These are phyloP conservation scores for Brassica juncea DNA, from an alignment of 345 rosid species.

Conservation along the genomic window DNA sequence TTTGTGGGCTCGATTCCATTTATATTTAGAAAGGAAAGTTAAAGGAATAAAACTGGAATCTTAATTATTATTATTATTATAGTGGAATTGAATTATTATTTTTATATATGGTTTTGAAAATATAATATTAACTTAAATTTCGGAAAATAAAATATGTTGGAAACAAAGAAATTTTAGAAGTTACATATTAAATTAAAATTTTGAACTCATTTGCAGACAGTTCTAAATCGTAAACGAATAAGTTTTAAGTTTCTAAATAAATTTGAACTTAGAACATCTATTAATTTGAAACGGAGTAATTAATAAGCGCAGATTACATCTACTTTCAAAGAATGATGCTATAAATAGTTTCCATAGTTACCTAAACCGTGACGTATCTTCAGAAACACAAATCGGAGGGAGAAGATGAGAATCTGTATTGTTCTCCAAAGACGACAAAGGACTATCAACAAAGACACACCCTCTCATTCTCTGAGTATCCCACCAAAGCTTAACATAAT, in stretches of 20 bases:
- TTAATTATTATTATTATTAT: background rate
- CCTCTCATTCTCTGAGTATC: conserved; percentile 59
- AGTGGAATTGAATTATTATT: background rate
- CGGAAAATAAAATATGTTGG: background rate
- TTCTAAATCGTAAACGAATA: background rate
- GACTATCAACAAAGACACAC: conserved; percentile 57
- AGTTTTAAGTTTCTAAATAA: background rate
- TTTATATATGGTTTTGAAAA: background rate
- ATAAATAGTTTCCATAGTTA: conserved; percentile 1
- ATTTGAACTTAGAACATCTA: too few relatives aligned
- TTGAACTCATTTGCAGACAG: background rate
- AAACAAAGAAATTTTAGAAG: background rate
- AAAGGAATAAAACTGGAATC: background rate
- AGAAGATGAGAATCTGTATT: conserved; percentile 37
- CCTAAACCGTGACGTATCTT: conserved; percentile 68
- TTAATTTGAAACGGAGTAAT: background rate
- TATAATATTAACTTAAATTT: background rate
- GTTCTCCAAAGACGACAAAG: conserved; percentile 31
- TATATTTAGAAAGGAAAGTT: background rate
- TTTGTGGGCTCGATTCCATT: background rate
- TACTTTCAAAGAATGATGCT: background rate
- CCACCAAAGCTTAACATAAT: conserved; percentile 82
- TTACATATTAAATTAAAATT: background rate
- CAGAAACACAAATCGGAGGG: conserved; percentile 71
- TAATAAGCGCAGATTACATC: background rate